Base-by-base conservation (phyloP, 345 rosid species). In the Psidium guajava region DNA sequence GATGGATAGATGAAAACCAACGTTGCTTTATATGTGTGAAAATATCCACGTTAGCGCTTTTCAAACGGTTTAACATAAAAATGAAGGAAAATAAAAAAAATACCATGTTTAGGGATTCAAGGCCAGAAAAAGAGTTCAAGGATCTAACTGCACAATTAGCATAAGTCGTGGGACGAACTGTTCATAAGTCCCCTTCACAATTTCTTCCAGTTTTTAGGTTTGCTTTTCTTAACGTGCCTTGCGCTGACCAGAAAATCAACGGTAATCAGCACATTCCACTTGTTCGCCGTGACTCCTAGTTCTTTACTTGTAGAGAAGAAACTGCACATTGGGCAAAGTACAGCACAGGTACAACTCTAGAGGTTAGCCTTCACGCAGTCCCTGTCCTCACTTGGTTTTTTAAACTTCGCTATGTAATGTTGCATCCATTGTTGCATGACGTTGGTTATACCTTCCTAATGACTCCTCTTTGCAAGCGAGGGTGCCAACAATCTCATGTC, bases 161-260 rank as follows among this genome's bases (percentile, higher is more conserved):
- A 8, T 22, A 56, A 56, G 4, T 55, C 27, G 2, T 22, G 59
- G 27, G 59, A 56, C 2, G 27, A 56, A 56, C 8, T 25, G 12
- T 22, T 12, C 59, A 56, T 56, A 22, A 9, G n/a, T 56, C 24
- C 27, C 59, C 59, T 56, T 56, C 59, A 56, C 59, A 56, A 56
- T 56, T n/a, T 56, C 59, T 56, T 56, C 22, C 13, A 9, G 3
- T 56, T 56, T 56, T 24, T 22, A 56, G 59, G 59, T 56, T 50
- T 56, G n/a, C 59, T 56, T 56, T 24, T 56, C 27, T 8, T 5
- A 56, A 56, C 8, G 5, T 56, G 59, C 59, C 27, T 24, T 56
- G 82, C 89, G 64, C 42, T 89, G 55, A 88, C 83, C 42, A 94
- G 91, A 86, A 95, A 89, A 87, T 88, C 89, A 83, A 89, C 59